Base-by-base conservation (phyloP, 805 yeast genomes). In the Lachancea waltii region DNA sequence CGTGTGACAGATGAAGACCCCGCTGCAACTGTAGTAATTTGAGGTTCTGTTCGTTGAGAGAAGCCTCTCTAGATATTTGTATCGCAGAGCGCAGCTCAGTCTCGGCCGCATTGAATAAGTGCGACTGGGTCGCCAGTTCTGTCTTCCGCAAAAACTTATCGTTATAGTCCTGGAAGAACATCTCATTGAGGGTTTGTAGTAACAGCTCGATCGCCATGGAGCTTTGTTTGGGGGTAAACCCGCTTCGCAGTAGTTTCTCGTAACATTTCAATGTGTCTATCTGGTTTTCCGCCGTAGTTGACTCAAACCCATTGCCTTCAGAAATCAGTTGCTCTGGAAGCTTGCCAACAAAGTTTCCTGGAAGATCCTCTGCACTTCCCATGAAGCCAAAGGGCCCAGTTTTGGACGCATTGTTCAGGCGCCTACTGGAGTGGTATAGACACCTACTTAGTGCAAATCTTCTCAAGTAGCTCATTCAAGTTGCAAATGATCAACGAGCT, bases 21-120 rank as follows among this genome's bases (percentile, higher is more conserved):
- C 95, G 68, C 46, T 84, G 85, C 31, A 90, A 55, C 6, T 77
- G 72, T 42, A 82, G 79, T 29, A 82, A 73, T 32, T 78, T 76
- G 42, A 77, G 73, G 16, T 81, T 77, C 37, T 81, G 68, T 37
- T 79, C 81, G 47, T 78, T 79, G 38, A 82, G 67, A 44, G 85
- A 84, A 9, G 68, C 65, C 45, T 81, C 87, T 47, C 97, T 66
- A 21, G 81, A 73, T 28, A 79, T 71, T 28, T 81, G 77, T 17
- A 87, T 75, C 50, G 87, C 95, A 31, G 82, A 85, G 34, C 81
- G 63, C 25, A 90, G 62, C 58, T 90, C 97, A 38, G 89, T 81
- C 44, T 85, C 85, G 0, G 96, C 95, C 22, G 96, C 94, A 55
- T 87, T 90, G 58, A 86, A 89, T 10, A 92, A 63, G 54, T 90